Conservation (phyloP, 2,329 filamentous ascomycete species). For the Podosphaera xanthii region DNA sequence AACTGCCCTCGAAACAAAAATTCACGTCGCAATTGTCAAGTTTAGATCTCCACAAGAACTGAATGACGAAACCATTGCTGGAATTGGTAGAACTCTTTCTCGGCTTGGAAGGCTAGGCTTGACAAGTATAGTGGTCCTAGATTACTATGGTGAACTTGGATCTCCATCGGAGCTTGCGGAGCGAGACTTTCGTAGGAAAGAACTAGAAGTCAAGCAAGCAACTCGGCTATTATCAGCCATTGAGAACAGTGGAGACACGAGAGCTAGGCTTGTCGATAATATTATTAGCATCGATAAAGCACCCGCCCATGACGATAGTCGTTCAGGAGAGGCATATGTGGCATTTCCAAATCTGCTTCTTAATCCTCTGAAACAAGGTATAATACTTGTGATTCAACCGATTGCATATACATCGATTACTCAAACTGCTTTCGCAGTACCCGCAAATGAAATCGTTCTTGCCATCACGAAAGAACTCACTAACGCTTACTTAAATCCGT, state of each 20-base stretch:
- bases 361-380: slow-evolving; percentile 40
- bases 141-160: slow-evolving; percentile 29
- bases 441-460: slow-evolving; percentile 43
- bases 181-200: slow-evolving; percentile 17
- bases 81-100: slow-evolving; percentile 61
- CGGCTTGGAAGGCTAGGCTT: slow-evolving; percentile 69
- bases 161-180: background rate
- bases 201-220: slow-evolving; percentile 36
- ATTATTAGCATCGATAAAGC: slow-evolving; percentile 18
- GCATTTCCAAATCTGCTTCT: slow-evolving; percentile 32
- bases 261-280: slow-evolving; percentile 42
- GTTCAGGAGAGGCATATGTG: slow-evolving; percentile 15
- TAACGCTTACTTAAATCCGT: slow-evolving; percentile 28
- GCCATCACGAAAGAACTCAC: slow-evolving; percentile 57
- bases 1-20: slow-evolving; percentile 13
- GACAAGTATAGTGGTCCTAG: slow-evolving; percentile 60
- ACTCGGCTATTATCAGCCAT: slow-evolving; percentile 54
- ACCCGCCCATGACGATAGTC: slow-evolving; percentile 1
- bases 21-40: slow-evolving; percentile 73
- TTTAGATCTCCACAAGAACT: slow-evolving; percentile 51
- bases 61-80: slow-evolving; percentile 43
- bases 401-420: slow-evolving; percentile 33
- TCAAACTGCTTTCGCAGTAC: slow-evolving; percentile 24
- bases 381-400: slow-evolving; percentile 46
- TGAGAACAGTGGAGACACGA: slow-evolving; percentile 42